Conservation (phyloP, 2,329 filamentous ascomycete species). For the Corniculantispora saksenae region DNA sequence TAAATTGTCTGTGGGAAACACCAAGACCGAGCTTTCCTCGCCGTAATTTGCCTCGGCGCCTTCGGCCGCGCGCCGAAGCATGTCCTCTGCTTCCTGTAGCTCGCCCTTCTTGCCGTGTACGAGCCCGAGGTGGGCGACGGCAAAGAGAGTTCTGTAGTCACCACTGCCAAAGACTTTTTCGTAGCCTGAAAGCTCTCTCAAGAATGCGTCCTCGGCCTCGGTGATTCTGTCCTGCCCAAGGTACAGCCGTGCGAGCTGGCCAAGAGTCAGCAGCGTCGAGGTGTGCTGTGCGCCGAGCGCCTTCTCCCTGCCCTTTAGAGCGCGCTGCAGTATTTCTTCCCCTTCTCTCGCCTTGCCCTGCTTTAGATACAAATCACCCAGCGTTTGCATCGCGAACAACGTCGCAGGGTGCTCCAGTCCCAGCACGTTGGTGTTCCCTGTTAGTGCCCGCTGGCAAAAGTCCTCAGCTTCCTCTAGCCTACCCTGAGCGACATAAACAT, state of each 20-base stretch:
- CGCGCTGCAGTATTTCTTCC: conserved; percentile 5
- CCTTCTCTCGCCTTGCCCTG: neutral
- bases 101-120: conserved; percentile 23
- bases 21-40: too few relatives aligned
- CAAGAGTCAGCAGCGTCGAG: conserved; percentile 22
- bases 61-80: conserved; percentile 17
- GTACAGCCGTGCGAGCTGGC: conserved; percentile 26
- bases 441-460: conserved; percentile 16
- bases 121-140: conserved; percentile 26
- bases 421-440: neutral
- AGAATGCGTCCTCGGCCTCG: conserved; percentile 20
- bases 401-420: neutral
- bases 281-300: conserved; percentile 20
- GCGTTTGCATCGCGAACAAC: neutral
- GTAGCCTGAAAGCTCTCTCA: conserved; percentile 21
- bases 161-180: conserved; percentile 23
- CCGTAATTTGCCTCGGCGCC: neutral
- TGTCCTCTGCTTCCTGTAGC: conserved; percentile 19
- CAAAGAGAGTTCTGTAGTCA: conserved; percentile 21
- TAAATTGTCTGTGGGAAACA: too few relatives aligned
- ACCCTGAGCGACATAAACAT: neutral
- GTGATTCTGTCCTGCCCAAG: conserved; percentile 22
- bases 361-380: neutral
- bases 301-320: conserved; percentile 25
- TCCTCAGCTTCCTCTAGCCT: conserved; percentile 10